These are phyloP conservation scores for Cladophialophora carrionii DNA, from an alignment of 2,329 filamentous ascomycete species.

Conservation along the genomic window DNA sequence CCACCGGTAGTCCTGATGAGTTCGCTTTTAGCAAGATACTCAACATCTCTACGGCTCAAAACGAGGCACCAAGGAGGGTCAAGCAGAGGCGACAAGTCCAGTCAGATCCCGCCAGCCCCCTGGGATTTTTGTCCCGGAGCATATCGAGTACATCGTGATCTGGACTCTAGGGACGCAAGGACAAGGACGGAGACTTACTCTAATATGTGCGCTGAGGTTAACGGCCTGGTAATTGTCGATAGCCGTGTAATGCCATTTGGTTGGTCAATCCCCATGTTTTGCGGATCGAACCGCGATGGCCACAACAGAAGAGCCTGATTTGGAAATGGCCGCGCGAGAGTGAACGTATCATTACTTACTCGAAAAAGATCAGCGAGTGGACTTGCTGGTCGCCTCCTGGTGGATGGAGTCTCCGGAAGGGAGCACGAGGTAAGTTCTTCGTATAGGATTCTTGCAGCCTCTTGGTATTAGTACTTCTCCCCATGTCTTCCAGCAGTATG, in stretches of 20 bases:
- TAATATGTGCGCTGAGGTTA: background rate
- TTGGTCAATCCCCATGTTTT: background rate
- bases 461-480: background rate
- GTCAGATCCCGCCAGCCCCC: background rate
- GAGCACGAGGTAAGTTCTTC: background rate
- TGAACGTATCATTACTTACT: constrained; percentile 7
- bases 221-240: background rate
- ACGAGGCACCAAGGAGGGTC: background rate
- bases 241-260: background rate
- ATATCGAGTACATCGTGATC: background rate
- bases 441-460: constrained; percentile 2
- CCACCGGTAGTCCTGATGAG: background rate
- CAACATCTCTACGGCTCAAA: background rate
- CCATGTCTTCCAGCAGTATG: background rate
- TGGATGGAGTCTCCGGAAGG: constrained; percentile 1
- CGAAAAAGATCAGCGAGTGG: constrained; percentile 1
- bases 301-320: background rate
- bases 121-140: background rate
- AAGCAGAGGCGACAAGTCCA: background rate
- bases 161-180: background rate
- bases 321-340: background rate
- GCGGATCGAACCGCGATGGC: background rate
- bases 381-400: background rate
- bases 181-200: background rate
- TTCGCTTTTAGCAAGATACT: background rate